Conservation (phyloP, 2,329 filamentous ascomycete species). For the Teratosphaeria destructans region DNA sequence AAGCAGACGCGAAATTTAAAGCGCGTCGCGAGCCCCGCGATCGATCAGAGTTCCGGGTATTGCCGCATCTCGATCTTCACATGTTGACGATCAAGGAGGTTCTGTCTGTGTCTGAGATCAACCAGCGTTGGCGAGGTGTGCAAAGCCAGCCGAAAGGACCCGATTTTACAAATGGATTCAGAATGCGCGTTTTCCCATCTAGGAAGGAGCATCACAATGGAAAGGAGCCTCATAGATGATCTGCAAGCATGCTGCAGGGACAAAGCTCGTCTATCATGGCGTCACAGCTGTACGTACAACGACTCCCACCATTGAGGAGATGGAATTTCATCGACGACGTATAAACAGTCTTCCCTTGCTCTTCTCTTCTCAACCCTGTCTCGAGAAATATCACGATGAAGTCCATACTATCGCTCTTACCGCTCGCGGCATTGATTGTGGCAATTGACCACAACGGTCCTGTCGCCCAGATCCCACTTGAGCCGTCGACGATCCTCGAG, state of each 20-base stretch:
- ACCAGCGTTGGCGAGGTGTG: neutral
- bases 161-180: neutral
- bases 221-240: neutral
- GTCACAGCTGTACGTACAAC: neutral
- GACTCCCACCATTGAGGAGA: neutral
- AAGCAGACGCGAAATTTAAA: neutral
- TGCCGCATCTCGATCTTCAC: neutral
- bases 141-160: neutral
- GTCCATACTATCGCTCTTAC: constrained; percentile 7
- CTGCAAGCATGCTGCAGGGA: neutral
- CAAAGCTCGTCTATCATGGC: neutral
- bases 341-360: neutral
- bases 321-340: neutral
- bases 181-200: neutral
- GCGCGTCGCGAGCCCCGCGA: neutral
- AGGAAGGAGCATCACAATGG: neutral
- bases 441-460: constrained; percentile 3
- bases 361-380: neutral
- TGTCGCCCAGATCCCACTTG: constrained; percentile 16
- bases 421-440: constrained; percentile 14
- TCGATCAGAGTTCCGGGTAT: neutral
- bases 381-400: constrained; percentile 8
- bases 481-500: constrained; percentile 4
- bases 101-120: neutral
- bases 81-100: neutral